Base-by-base conservation (phyloP, 495 filamentous ascomycete genomes). In the Ascodesmis nigricans region DNA sequence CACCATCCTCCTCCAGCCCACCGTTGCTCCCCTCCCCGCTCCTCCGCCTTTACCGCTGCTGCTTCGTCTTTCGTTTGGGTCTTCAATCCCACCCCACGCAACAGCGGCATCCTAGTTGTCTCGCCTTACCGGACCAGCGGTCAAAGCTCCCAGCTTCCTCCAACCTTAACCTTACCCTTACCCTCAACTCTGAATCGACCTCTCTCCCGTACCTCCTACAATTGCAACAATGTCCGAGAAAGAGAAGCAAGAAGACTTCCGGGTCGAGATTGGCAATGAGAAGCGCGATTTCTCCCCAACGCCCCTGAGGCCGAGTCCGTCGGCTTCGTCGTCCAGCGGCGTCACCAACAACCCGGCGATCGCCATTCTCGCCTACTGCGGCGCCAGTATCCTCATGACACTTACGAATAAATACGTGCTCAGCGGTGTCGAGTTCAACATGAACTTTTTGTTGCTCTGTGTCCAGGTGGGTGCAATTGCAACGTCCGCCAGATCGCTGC, bases 331-430 rank as follows among this genome's bases (percentile, higher is more conserved):
- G n/a, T n/a, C n/a, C n/a, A n/a, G n/a, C n/a, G n/a, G n/a, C n/a
- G 30, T 75, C 28, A 58, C 69, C 40, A 78, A 75, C 49, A 84
- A 67, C 50, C 77, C 84, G 6, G 56, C 69, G 22, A 52, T 87
- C 5, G 77, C 84, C 6, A 78, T 99, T 42, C 51, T 92, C 32
- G 71, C 75, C 15, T 99, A 99, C 61, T 99, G 87, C 58, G 64
- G 71, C 45, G 75, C 87, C 33, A 93, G 83, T 3, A 99, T 99
- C 44, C 62, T 84, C 55, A 99, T 99, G 87, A 99, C 90, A 24
- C 74, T 91, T 16, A 91, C 87, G 58, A 99, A 99, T 61, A 99
- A 99, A 66, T 99, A 87, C 54, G 82, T 92, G 31, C 64, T 99
- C 20, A 91, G 79, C 21, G 90, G 87, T 20, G 57, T 65, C 9